These are phyloP conservation scores for Plasmodium blacklocki DNA, from an alignment of 169 alveolate genomes.

Conservation along the genomic window DNA sequence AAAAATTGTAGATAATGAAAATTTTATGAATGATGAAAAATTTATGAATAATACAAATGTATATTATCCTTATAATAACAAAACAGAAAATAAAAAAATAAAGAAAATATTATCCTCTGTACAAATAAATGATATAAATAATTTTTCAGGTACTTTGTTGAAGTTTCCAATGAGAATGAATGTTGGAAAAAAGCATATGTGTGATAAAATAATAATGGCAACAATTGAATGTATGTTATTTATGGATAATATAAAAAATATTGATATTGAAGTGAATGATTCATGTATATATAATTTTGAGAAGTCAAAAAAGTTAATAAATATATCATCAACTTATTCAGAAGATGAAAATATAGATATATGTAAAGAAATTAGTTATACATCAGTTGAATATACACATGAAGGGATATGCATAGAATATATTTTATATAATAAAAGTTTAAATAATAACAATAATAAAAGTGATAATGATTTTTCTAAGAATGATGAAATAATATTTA, in stretches of 20 bases:
- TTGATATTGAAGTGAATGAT: slow-evolving; percentile 30
- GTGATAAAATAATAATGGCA: slow-evolving; percentile 23
- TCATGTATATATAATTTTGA: slow-evolving; percentile 14
- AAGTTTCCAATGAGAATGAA: slow-evolving; percentile 14
- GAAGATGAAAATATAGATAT: slow-evolving; percentile 3
- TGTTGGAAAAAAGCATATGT: slow-evolving; percentile 1
- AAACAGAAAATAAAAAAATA: neutral
- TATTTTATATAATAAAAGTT: slow-evolving; percentile 8
- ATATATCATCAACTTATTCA: slow-evolving; percentile 7
- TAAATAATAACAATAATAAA: neutral
- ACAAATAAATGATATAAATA: slow-evolving; percentile 2
- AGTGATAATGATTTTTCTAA: neutral
- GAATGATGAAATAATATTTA: neutral
- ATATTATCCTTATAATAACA: no score
- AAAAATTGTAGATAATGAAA: neutral
- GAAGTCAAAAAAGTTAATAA: neutral
- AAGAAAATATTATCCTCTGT: slow-evolving; percentile 18
- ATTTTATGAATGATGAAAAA: neutral
- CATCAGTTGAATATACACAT: slow-evolving; percentile 4
- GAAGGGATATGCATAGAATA: slow-evolving; percentile 3
- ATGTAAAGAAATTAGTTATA: slow-evolving; percentile 6
- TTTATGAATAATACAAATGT: no score
- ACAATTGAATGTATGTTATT: slow-evolving; percentile 23
- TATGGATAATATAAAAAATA: slow-evolving; percentile 17
- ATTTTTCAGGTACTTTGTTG: slow-evolving; percentile 46